Percentiles rank a stretch among this genome's conserved stretches.
Evolutionary conservation across 768 basidiomycete genomes (phyloP).

Genomic region (Termitomyces sp.): DNA sequence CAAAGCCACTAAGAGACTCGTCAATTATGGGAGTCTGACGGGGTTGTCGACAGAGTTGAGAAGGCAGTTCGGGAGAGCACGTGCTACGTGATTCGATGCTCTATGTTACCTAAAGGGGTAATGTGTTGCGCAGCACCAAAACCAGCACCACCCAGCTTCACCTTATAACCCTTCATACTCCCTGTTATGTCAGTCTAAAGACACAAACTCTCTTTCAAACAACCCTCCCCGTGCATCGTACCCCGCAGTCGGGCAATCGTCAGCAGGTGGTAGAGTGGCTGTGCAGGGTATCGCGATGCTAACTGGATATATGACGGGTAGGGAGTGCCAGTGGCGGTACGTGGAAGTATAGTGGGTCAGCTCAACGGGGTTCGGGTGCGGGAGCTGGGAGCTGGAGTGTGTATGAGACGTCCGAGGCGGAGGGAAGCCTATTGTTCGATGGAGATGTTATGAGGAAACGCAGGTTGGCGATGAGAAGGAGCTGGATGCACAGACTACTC

Average conservation of each 20-base stretch:
- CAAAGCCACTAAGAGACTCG: too few relatives aligned
- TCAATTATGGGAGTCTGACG: too few relatives aligned
- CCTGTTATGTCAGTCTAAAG: too few relatives aligned
- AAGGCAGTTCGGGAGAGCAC: too few relatives aligned
- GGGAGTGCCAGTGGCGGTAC: conserved; percentile 21
- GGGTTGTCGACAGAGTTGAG: too few relatives aligned
- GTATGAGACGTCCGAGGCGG: conserved; percentile 28
- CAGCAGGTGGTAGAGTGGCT: conserved; percentile 68
- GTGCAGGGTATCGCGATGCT: conserved; percentile 85
- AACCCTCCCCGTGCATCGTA: too few relatives aligned
- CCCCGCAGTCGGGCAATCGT: conserved; percentile 57
- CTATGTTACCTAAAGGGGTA: too few relatives aligned
- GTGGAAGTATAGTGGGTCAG: conserved; percentile 2
- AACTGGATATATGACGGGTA: conserved; percentile 83
- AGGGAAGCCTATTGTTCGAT: conserved; percentile 44
- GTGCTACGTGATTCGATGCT: too few relatives aligned
- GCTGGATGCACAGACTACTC: conserved; percentile 9
- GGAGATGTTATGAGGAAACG: conserved; percentile 31
- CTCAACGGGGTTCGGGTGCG: conserved; percentile 13
- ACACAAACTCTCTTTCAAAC: too few relatives aligned
- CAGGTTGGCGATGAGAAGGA: conserved; percentile 1
- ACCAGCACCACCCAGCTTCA: too few relatives aligned
- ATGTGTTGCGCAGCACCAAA: too few relatives aligned
- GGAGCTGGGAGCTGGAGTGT: conserved; percentile 10
- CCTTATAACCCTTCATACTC: too few relatives aligned